These are phyloP conservation scores for Prinsepia uniflora DNA, from an alignment of 306 rosid species.

Conservation along the genomic window DNA sequence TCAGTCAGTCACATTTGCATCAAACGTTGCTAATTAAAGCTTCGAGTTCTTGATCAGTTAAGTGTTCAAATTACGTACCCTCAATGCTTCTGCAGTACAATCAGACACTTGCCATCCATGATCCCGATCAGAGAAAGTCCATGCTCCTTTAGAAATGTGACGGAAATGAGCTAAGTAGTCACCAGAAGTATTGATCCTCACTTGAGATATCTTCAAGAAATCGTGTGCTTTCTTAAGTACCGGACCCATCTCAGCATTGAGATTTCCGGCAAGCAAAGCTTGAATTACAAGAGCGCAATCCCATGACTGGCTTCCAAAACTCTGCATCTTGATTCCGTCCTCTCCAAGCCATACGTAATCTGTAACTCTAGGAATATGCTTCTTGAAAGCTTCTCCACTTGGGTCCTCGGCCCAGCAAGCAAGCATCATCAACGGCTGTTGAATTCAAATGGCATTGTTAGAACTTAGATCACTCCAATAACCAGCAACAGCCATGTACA, in stretches of 20 bases:
- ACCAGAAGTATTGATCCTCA: constrained; percentile 53
- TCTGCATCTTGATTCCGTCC: constrained; percentile 44
- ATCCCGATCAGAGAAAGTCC: constrained; percentile 82
- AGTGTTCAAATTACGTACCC: constrained; percentile 26
- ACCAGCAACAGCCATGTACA: not conserved
- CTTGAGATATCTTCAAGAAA: constrained; percentile 30
- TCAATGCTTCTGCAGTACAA: constrained; percentile 70
- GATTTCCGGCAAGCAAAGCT: constrained; percentile 34
- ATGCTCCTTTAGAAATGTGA: constrained; percentile 75
- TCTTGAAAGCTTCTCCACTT: constrained; percentile 37
- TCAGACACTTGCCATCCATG: constrained; percentile 93
- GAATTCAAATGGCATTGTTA: not conserved
- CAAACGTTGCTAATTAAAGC: not conserved
- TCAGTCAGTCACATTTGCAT: not conserved
- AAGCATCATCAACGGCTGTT: constrained; percentile 35
- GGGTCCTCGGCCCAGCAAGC: constrained; percentile 46
- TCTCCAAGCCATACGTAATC: constrained; percentile 42
- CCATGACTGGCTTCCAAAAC: constrained; percentile 42
- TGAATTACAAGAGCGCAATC: constrained; percentile 34
- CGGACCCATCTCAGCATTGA: constrained; percentile 21
- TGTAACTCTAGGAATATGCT: constrained; percentile 38
- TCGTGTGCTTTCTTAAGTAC: constrained; percentile 30
- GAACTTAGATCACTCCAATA: not conserved
- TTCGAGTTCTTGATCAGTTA: not conserved
- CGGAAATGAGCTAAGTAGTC: constrained; percentile 37